Evolutionary conservation across 768 basidiomycete species (phyloP).

Genomic region (Polyporus arcularius): DNA sequence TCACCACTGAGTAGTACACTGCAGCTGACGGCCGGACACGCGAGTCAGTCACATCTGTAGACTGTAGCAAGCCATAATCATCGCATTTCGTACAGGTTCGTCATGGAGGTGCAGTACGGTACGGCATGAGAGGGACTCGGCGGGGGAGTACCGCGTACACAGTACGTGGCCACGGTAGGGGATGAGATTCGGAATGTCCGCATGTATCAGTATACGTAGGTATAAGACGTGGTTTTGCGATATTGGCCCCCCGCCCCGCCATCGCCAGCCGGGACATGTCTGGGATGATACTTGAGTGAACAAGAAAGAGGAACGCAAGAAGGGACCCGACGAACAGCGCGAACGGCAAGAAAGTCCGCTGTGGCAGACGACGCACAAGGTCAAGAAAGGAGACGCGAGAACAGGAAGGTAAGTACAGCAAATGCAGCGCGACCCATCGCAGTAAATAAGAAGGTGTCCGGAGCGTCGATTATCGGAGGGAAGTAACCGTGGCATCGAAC

Average conservation of each 20-base stretch:
- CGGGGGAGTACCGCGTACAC: no score
- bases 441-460: neutral
- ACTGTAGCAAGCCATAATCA: neutral
- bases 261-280: neutral
- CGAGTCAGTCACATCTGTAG: neutral
- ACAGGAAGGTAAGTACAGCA: neutral
- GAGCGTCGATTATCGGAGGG: conserved; percentile 4
- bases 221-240: no score
- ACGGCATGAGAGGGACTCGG: neutral
- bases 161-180: no score
- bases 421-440: conserved; percentile 7
- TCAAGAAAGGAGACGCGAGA: neutral
- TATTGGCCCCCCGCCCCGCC: neutral
- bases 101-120: neutral
- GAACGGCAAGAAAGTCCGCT: neutral
- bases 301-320: neutral
- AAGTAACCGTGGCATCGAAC: neutral
- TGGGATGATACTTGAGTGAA: neutral
- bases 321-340: neutral
- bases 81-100: conserved; percentile 16
- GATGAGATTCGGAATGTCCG: no score
- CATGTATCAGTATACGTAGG: no score
- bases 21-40: no score
- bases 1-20: no score
- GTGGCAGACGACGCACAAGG: neutral